phyloP scores from a whole-genome alignment of 2,329 filamentous ascomycete genomes.

The Microdochium trichocladiopsis region DNA sequence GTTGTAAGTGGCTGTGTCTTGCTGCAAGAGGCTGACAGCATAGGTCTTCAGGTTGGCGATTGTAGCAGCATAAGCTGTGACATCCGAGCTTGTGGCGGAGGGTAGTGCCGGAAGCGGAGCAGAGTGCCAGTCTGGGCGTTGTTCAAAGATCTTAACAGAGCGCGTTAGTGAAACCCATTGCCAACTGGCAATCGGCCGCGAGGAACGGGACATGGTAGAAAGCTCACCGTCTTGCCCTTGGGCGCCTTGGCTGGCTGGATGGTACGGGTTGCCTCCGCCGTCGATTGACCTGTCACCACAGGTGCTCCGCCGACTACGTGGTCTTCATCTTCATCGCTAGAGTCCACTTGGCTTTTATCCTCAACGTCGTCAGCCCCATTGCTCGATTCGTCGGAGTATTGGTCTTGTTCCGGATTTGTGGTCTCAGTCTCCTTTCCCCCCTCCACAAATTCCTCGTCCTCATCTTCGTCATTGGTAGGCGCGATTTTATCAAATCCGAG shows the following conservation, averaged over 20 bases:
- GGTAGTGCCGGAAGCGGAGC: conserved; percentile 35
- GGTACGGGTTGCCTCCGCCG: background rate
- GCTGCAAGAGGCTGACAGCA: conserved; percentile 67
- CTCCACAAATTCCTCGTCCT: conserved; percentile 30
- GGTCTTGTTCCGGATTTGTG: conserved; percentile 23
- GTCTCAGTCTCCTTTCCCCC: no score
- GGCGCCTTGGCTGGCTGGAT: background rate
- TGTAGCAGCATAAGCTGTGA: conserved; percentile 31
- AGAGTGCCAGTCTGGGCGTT: conserved; percentile 50
- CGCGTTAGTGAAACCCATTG: conserved; percentile 1
- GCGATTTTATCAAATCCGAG: conserved; percentile 39
- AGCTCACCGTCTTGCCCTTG: background rate
- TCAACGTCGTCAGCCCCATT: conserved; percentile 29
- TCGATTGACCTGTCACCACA: background rate
- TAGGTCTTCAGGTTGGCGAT: conserved; percentile 56
- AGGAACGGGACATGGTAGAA: background rate
- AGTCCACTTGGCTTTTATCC: conserved; percentile 19
- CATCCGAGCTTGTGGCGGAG: conserved; percentile 34
- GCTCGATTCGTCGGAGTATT: conserved; percentile 15
- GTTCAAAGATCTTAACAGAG: conserved; percentile 42
- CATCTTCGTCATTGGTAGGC: conserved; percentile 28
- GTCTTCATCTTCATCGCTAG: conserved; percentile 17
- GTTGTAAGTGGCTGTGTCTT: conserved; percentile 70
- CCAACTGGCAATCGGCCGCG: background rate
- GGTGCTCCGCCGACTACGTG: no score